These are phyloP conservation scores for Sporisorium exsertum DNA, from an alignment of 1,284 basidiomycete genomes.

Conservation along the genomic window DNA sequence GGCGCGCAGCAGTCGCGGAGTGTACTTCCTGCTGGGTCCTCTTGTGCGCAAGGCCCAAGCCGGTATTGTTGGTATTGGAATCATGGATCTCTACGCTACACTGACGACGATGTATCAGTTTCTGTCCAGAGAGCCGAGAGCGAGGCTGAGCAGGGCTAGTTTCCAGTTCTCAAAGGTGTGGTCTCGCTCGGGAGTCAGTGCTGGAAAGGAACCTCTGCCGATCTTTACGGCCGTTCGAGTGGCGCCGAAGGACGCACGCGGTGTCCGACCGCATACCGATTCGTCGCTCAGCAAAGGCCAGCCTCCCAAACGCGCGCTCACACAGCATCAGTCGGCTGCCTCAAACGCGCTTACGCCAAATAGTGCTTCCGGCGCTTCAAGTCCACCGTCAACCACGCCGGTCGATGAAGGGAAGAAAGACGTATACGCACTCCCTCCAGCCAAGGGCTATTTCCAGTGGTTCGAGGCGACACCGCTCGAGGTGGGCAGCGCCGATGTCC, in stretches of 20 bases:
- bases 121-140: conserved; percentile 52
- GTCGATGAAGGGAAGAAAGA: conserved; percentile 17
- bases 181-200: conserved; percentile 43
- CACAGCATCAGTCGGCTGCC: conserved; percentile 43
- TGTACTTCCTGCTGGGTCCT: conserved; percentile 64
- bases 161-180: conserved; percentile 65
- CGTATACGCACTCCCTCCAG: conserved; percentile 14
- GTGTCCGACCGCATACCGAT: conserved; percentile 40
- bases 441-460: conserved; percentile 65
- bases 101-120: conserved; percentile 60
- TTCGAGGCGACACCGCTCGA: conserved; percentile 68
- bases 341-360: conserved; percentile 24
- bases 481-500: conserved; percentile 65
- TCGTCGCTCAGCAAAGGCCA: conserved; percentile 49
- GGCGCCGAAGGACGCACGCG: conserved; percentile 34
- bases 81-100: conserved; percentile 68
- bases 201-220: conserved; percentile 55
- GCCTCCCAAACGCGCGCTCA: conserved; percentile 43
- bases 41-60: conserved; percentile 58
- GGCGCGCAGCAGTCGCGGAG: conserved; percentile 55
- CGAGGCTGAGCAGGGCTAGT: conserved; percentile 56
- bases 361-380: background rate
- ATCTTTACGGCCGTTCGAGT: conserved; percentile 63
- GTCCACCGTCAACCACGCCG: background rate
- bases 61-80: conserved; percentile 60